Evolutionary conservation across 371 early-diverging fungal genomes (phyloP).

Genomic region (Mycotypha africana): DNA sequence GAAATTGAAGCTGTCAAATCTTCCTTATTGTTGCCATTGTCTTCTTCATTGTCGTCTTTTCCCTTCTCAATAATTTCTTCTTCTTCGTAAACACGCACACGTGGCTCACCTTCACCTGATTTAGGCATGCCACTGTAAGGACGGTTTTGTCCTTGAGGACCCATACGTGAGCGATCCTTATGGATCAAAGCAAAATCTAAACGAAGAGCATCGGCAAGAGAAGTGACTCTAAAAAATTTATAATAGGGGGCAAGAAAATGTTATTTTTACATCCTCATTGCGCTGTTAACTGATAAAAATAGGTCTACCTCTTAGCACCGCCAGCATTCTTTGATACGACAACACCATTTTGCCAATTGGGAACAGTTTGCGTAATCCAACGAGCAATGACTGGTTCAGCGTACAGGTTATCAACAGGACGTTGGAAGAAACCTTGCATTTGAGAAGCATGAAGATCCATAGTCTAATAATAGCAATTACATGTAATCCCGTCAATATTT

Average conservation of each 20-base stretch:
- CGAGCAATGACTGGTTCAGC: conserved; percentile 90
- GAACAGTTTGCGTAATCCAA: conserved; percentile 82
- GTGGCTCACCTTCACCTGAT: conserved; percentile 28
- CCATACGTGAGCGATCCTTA: conserved; percentile 69
- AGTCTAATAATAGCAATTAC: conserved; percentile 40
- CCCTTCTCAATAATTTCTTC: conserved; percentile 30
- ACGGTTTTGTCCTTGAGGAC: conserved; percentile 50
- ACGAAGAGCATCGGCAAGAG: conserved; percentile 90
- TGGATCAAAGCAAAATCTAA: conserved; percentile 96
- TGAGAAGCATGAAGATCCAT: conserved; percentile 93
- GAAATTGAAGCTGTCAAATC: conserved; percentile 41
- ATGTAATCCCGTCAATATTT: not conserved
- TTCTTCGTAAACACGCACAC: conserved; percentile 31
- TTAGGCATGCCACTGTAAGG: conserved; percentile 49
- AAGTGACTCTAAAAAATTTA: conserved; percentile 84
- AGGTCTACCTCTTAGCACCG: conserved; percentile 88
- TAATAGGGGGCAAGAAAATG: too few species aligned
- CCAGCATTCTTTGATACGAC: conserved; percentile 97
- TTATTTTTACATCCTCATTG: too few species aligned
- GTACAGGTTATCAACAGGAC: conserved; percentile 93
- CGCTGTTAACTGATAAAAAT: too few species aligned
- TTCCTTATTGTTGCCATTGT: too few species aligned
- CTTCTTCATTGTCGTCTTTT: conserved; percentile 2
- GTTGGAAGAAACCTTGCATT: conserved; percentile 95
- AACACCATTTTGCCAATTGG: conserved; percentile 74